phyloP scores from a whole-genome alignment of 2,329 filamentous ascomycete genomes.

The Arthrobotrys conoides region DNA sequence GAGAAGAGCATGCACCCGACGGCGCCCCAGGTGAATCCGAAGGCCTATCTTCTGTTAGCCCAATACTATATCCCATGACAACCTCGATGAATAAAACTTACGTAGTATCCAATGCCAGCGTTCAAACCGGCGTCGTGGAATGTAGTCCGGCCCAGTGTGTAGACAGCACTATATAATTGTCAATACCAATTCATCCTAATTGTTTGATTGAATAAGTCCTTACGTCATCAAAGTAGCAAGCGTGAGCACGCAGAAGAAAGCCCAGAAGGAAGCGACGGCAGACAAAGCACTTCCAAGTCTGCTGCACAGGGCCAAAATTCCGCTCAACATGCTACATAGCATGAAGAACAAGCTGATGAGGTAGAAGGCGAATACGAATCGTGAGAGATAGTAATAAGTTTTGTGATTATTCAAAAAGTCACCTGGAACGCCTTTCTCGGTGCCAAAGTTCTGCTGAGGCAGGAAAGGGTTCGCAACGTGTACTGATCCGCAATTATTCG shows the following conservation, averaged over 20 bases:
- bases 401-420: conserved; percentile 62
- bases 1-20: conserved; percentile 77
- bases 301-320: conserved; percentile 79
- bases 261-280: conserved; percentile 72
- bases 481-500: conserved; percentile 60
- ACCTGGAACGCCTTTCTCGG: conserved; percentile 71
- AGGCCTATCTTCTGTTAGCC: conserved; percentile 70
- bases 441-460: conserved; percentile 69
- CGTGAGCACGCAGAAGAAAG: conserved; percentile 78
- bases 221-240: conserved; percentile 83
- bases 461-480: conserved; percentile 64
- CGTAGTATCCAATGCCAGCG: conserved; percentile 74
- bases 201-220: conserved; percentile 65
- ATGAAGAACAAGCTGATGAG: conserved; percentile 87
- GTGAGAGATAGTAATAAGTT: conserved; percentile 84
- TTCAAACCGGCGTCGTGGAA: conserved; percentile 73
- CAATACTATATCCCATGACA: not conserved
- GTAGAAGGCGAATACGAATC: conserved; percentile 94
- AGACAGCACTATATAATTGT: conserved; percentile 70
- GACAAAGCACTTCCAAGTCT: conserved; percentile 79
- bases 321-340: conserved; percentile 76
- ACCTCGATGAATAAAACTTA: conserved; percentile 27
- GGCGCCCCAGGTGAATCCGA: conserved; percentile 83
- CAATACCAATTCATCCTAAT: conserved; percentile 12
- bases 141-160: conserved; percentile 78